phyloP scores from a whole-genome alignment of 352 stramenopile species.

The Thalassiosira exigua region DNA sequence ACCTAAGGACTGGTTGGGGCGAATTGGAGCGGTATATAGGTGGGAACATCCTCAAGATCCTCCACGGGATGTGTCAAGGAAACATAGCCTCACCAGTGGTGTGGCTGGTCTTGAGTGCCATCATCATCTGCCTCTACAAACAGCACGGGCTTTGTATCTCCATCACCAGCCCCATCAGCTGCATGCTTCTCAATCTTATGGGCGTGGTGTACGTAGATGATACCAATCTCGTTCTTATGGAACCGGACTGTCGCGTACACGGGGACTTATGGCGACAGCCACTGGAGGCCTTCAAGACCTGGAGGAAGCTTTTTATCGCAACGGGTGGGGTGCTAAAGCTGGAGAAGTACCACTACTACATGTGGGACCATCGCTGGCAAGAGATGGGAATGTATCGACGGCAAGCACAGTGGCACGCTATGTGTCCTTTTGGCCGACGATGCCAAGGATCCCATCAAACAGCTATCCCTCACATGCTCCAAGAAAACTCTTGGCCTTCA shows the following conservation, averaged over 20 bases:
- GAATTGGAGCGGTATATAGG: conserved; percentile 19
- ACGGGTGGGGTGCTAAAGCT: conserved; percentile 8
- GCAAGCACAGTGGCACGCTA: not conserved
- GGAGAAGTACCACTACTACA: conserved; percentile 7
- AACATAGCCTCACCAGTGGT: conserved; percentile 32
- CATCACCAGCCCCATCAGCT: conserved; percentile 25
- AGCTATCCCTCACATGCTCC: not conserved
- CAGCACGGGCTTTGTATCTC: conserved; percentile 13
- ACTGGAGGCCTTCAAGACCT: not conserved
- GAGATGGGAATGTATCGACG: not conserved
- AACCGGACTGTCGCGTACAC: not conserved
- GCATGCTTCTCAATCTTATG: not conserved
- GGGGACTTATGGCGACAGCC: not conserved
- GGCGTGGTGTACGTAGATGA: conserved; percentile 19
- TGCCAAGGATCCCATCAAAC: not conserved
- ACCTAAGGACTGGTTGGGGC: conserved; percentile 17
- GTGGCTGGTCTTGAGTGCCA: conserved; percentile 21
- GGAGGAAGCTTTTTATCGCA: not conserved
- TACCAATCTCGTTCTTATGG: not conserved
- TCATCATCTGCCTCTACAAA: conserved; percentile 21
- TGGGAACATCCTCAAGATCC: not conserved
- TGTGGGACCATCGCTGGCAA: not conserved
- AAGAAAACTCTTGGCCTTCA: conserved; percentile 30
- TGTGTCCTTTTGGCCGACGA: conserved; percentile 10
- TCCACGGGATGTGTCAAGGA: conserved; percentile 45